Base-by-base conservation (phyloP, 164 flowering plant species). In the Tinospora cordifolia region DNA sequence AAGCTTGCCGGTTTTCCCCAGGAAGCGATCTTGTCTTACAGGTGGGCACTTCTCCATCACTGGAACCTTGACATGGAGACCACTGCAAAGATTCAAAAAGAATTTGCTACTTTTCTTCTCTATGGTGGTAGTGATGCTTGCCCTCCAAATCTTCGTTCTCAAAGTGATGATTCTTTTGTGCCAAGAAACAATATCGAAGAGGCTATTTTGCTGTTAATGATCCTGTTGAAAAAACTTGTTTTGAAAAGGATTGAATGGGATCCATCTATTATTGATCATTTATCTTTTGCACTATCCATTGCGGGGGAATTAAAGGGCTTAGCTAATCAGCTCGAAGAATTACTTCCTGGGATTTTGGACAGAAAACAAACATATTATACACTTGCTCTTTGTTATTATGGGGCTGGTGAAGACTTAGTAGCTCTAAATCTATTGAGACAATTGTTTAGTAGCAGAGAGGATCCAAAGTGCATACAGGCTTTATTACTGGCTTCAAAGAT, bases 161-260 rank as follows among this genome's bases (percentile, higher is more conserved):
- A 94, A 75, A 69, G 81, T 77, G 98, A 88, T 58, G 84, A 84
- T n/a, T 84, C 93, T 8, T 92, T 85, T 77, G 82, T 88, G 36
- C 97, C 97, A 9, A 83, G 82, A 77, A 90, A 92, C 86, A 94
- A 94, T 72, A 58, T 88, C 64, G 99, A 94, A 81, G 98, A 94
- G 73, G 93, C 98, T 15, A 51, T 87, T 75, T 91, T 94, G 66
- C 78, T 94, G 71, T 75, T 92, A 54, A 69, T 89, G 73, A 81
- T 92, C 74, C 71, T 92, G 27, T 76, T 94, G 25, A 83, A 86
- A 79, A 89, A 84, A 72, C 69, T 74, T 78, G 22, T 68, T 65
- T 83, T 76, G 21, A 76, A 78, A 60, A 84, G 69, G 70, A 85
- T 88, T 36, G 74, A 62, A 46, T 94, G 97, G 93, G 99, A 94